Evolutionary conservation across 345 rosid genomes (phyloP), one percentile per base, ranked within the genome.

Genomic region (Zanthoxylum bungeanum): DNA sequence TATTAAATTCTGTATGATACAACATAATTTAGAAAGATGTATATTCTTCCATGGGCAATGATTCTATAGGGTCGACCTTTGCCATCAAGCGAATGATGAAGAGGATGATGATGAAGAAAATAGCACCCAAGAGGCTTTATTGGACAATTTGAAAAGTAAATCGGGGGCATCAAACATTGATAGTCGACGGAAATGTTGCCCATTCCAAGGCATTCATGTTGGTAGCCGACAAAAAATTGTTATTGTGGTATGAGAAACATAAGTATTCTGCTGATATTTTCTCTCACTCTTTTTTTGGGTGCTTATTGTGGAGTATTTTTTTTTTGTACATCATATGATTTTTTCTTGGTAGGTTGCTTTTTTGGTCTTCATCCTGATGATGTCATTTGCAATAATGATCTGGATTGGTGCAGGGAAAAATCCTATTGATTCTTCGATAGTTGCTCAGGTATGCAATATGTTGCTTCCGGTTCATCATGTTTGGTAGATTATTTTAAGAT

Each of bases 21-120:
- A 60, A 50, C 47, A 25, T 70, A 57, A 66, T 73, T 74, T 64
- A 77, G 60, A 73, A 61, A 57, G 49, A 63, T 55, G 60, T 66
- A 62, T 74, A 61, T 71, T 60, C 73, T 73, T 49, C 74, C 58
- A 73, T 77, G 84, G 75, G 72, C 70, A 74, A 77, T 80, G 84
- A 74, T 84, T 78, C 72, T 85, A 76, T 83, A 87, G 91, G 91
- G 83, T 87, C 77, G 89, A 87, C 84, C 87, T 87, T 78, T 87
- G n/a, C n/a, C n/a, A n/a, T n/a, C n/a, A n/a, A n/a, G n/a, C n/a
- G n/a, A n/a, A n/a, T n/a, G n/a, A n/a, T n/a, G n/a, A n/a, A n/a
- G n/a, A n/a, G n/a, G n/a, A n/a, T n/a, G n/a, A n/a, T n/a, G n/a
- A n/a, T n/a, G 91, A 85, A 78, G 86, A 82, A 52, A 73, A 58